A percentile compares a stretch with the other conserved stretches of the same genome.
These are phyloP conservation scores for Pisolithus thermaeus DNA, from an alignment of 1,284 basidiomycete species.

Conservation along the genomic window DNA sequence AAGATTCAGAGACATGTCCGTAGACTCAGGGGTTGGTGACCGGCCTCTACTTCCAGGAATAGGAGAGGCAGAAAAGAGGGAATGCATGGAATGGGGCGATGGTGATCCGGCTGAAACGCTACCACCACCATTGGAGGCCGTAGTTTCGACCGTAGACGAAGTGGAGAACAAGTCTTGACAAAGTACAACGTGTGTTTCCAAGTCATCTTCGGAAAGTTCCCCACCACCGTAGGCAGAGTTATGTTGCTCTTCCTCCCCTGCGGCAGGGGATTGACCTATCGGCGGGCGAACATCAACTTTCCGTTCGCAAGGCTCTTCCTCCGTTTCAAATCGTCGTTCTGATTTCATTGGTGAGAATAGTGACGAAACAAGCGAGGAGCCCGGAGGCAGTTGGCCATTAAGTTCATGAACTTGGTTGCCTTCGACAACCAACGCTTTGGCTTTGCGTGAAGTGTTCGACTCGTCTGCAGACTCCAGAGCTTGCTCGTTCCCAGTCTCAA, in stretches of 20 bases:
- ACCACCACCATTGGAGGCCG: not conserved
- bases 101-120: not conserved
- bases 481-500: not conserved
- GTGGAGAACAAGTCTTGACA: not conserved
- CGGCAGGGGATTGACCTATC: not conserved
- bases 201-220: constrained; percentile 3
- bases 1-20: too few relatives aligned
- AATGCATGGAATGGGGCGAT: constrained; percentile 18
- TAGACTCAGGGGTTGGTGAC: not conserved
- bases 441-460: not conserved
- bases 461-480: not conserved
- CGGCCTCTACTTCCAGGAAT: not conserved
- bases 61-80: constrained; percentile 19
- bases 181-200: constrained; percentile 1
- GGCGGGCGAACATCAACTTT: not conserved
- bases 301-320: not conserved
- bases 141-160: not conserved
- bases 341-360: not conserved
- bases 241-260: not conserved
- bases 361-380: not conserved
- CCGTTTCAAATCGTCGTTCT: not conserved
- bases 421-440: not conserved
- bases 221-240: not conserved
- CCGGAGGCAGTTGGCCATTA: not conserved
- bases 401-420: not conserved